phyloP scores from a whole-genome alignment of 2,329 filamentous ascomycete genomes.

The Fusarium brevicatenulatum region DNA sequence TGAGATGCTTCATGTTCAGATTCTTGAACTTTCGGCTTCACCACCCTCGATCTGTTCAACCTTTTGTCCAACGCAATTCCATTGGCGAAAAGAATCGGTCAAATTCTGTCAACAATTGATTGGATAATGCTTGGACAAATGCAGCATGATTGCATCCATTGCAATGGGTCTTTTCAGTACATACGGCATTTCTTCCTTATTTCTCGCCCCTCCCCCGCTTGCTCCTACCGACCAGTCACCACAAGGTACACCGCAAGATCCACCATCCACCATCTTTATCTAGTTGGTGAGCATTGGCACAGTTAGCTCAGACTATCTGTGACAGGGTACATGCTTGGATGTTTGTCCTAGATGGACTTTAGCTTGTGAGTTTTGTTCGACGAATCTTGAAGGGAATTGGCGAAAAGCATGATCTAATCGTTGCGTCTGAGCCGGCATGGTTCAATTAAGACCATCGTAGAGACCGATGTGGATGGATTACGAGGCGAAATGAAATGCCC shows the following conservation, averaged over 20 bases:
- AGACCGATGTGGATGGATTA: background rate
- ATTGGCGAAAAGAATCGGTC: conserved; percentile 14
- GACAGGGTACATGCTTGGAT: conserved; percentile 22
- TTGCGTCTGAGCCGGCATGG: background rate
- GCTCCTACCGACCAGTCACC: conserved; percentile 26
- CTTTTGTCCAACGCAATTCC: background rate
- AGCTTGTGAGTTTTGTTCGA: background rate
- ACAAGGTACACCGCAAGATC: conserved; percentile 26
- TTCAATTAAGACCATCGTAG: background rate
- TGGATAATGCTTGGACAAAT: conserved; percentile 19
- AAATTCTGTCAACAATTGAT: conserved; percentile 5
- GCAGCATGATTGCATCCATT: conserved; percentile 30
- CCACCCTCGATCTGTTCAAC: background rate
- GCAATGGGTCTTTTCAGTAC: conserved; percentile 5
- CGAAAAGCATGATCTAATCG: background rate
- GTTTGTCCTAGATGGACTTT: conserved; percentile 5
- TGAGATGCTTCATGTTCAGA: conserved; percentile 17
- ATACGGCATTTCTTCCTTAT: conserved; percentile 14
- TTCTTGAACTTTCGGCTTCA: background rate
- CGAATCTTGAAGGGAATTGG: background rate
- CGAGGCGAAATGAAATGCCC: background rate
- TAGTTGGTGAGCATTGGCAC: conserved; percentile 11
- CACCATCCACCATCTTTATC: conserved; percentile 31
- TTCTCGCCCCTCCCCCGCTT: conserved; percentile 39
- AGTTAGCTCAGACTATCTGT: conserved; percentile 21